Evolutionary conservation across 2,329 filamentous ascomycete genomes (phyloP), one percentile per base, ranked within the genome.

Genomic region (Scortechinia acanthostroma): DNA sequence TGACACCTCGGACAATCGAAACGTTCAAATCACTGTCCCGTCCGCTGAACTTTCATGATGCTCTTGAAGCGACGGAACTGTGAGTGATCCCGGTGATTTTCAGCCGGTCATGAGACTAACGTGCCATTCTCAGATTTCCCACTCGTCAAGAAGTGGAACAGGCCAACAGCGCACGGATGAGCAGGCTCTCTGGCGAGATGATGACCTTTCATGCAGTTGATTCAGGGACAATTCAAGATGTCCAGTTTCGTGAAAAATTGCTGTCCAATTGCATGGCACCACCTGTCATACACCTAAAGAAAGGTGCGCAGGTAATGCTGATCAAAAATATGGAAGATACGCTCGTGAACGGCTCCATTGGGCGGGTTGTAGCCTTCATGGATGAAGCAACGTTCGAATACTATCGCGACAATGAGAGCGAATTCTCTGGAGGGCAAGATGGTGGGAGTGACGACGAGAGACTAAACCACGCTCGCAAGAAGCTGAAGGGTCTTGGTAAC

Each of bases 321-420:
- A 96, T 98, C 72, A 98, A 98, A 64, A 98, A 98, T 55, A 84
- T 97, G 66, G 93, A 98, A 57, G 89, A 95, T 30, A 83, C 80
- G 0, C 74, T 98, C 0, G 93, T 97, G 53, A 98, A 98, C 58
- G 93, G 93, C 3, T 95, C 91, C 0, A 73, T 98, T 6, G 93
- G 93, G 20, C 91, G 86, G 49, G 86, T 98, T 3, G 74, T 84
- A 13, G 80, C 76, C 4, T 95, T 95, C 62, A 91, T 90, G 83
- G 79, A 73, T 44, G 78, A 85, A 51, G 67, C 69, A 37, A 76
- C 71, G 21, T 86, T 83, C 51, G 75, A 75, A 44, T 60, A 70
- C 37, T 81, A 80, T 55, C 68, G 70, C 21, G 65, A 73, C 19
- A 70, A 82, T 50, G 78, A 83, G 50, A 73, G 76, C 33, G 65